phyloP scores from a whole-genome alignment of 768 basidiomycete species.

The Multifurca ochricompacta region DNA sequence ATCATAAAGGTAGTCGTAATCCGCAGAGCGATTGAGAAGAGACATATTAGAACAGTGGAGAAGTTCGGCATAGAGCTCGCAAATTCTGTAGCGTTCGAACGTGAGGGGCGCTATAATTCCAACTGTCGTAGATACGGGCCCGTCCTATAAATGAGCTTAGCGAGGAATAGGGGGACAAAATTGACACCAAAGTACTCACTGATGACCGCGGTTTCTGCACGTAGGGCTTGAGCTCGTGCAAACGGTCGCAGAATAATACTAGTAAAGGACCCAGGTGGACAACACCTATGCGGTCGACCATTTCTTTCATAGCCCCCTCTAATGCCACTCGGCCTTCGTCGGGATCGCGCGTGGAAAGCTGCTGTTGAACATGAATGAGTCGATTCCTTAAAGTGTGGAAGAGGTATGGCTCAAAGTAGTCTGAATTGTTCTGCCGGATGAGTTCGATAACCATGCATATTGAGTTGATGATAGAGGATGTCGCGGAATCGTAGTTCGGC shows the following conservation, averaged over 20 bases:
- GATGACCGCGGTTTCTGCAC: slow-evolving; percentile 66
- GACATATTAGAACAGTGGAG: slow-evolving; percentile 98
- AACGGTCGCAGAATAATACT: slow-evolving; percentile 57
- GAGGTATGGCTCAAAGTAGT: slow-evolving; percentile 95
- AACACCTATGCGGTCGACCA: slow-evolving; percentile 80
- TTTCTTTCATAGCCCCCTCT: slow-evolving; percentile 68
- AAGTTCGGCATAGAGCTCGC: slow-evolving; percentile 94
- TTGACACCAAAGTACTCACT: slow-evolving; percentile 38
- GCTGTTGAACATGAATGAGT: slow-evolving; percentile 80
- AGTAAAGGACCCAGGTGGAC: slow-evolving; percentile 85
- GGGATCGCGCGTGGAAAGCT: slow-evolving; percentile 38
- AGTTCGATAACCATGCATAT: slow-evolving; percentile 88
- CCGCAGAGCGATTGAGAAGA: slow-evolving; percentile 73
- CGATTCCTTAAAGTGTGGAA: slow-evolving; percentile 91
- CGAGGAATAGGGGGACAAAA: not conserved
- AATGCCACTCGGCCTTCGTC: slow-evolving; percentile 59
- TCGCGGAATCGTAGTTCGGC: slow-evolving; percentile 44
- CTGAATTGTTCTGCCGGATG: slow-evolving; percentile 96
- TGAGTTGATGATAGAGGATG: slow-evolving; percentile 79
- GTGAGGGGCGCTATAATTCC: slow-evolving; percentile 75
- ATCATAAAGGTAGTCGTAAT: slow-evolving; percentile 69
- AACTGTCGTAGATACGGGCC: slow-evolving; percentile 64
- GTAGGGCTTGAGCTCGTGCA: slow-evolving; percentile 64
- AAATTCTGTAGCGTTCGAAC: slow-evolving; percentile 90
- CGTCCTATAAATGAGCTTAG: slow-evolving; percentile 39